Evolutionary conservation across 208 protist genomes (phyloP).

Genomic region (Leishmania aethiopica): DNA sequence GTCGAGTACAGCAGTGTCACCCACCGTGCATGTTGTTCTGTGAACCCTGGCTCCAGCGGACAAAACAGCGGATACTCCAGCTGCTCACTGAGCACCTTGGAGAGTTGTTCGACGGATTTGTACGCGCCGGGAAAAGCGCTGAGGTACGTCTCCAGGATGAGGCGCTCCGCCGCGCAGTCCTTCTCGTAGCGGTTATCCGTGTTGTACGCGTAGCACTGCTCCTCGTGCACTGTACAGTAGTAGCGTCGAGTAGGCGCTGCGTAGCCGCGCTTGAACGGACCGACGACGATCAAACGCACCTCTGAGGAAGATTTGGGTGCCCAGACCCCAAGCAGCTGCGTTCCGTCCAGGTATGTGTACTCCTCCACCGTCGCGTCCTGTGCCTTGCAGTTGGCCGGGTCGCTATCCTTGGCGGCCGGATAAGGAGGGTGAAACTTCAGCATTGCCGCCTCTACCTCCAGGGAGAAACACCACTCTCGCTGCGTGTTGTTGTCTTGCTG

Average conservation of each 20-base stretch:
- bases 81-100: constrained; percentile 53
- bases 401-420: constrained; percentile 44
- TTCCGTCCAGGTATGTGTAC: constrained; percentile 82
- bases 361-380: constrained; percentile 63
- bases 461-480: constrained; percentile 83
- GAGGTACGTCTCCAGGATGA: constrained; percentile 75
- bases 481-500: constrained; percentile 85
- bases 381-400: constrained; percentile 34
- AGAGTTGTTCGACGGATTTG: constrained; percentile 39
- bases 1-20: constrained; percentile 67
- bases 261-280: constrained; percentile 47
- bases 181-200: constrained; percentile 73
- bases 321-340: constrained; percentile 90
- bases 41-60: constrained; percentile 69
- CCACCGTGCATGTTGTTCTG: constrained; percentile 72
- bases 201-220: constrained; percentile 96
- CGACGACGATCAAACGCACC: constrained; percentile 86
- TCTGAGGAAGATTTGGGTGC: constrained; percentile 95
- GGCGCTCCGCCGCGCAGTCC: constrained; percentile 86
- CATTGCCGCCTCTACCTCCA: constrained; percentile 82
- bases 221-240: constrained; percentile 88
- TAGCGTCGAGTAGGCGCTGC: constrained; percentile 48
- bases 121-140: constrained; percentile 30
- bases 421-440: constrained; percentile 97
- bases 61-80: constrained; percentile 67